Percentiles rank a stretch among this genome's conserved stretches.
Conservation (phyloP, 1,139 yeast species). For the Debaryomyces udenii region DNA sequence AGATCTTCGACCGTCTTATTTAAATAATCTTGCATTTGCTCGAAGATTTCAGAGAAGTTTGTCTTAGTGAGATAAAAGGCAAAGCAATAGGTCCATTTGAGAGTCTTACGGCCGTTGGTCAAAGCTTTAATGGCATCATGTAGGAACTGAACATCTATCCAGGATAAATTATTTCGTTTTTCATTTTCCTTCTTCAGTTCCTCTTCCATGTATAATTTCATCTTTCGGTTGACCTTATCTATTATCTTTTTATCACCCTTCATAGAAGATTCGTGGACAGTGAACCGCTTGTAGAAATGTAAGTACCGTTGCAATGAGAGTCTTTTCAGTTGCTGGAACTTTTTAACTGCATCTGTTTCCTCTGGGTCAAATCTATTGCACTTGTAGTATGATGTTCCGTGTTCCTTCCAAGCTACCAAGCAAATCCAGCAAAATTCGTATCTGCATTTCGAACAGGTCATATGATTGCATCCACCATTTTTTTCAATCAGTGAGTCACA, state of each 20-base stretch:
- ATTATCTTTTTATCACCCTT: conserved; percentile 71
- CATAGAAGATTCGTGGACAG: conserved; percentile 78
- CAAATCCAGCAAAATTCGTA: conserved; percentile 96
- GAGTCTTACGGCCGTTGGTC: conserved; percentile 69
- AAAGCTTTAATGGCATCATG: conserved; percentile 70
- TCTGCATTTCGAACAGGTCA: conserved; percentile 80
- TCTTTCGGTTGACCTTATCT: conserved; percentile 61
- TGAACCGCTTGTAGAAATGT: conserved; percentile 75
- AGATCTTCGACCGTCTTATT: conserved; percentile 78
- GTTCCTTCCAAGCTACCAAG: conserved; percentile 73
- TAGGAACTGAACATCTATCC: conserved; percentile 89
- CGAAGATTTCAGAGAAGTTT: conserved; percentile 62
- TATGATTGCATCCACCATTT: conserved; percentile 96
- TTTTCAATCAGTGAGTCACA: conserved; percentile 70
- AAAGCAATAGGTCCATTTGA: conserved; percentile 92
- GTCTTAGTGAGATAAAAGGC: conserved; percentile 64
- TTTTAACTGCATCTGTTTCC: conserved; percentile 34
- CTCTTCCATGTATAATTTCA: conserved; percentile 56
- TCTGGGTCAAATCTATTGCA: conserved; percentile 63
- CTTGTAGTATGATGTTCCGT: conserved; percentile 64
- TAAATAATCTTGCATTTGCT: conserved; percentile 71
- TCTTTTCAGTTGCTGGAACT: conserved; percentile 36
- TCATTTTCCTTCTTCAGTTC: conserved; percentile 27
- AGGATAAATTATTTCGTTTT: conserved; percentile 50
- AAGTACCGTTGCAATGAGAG: conserved; percentile 65